Base-by-base conservation (phyloP, 1,139 yeast genomes). In the Hyphopichia buzzinii region DNA sequence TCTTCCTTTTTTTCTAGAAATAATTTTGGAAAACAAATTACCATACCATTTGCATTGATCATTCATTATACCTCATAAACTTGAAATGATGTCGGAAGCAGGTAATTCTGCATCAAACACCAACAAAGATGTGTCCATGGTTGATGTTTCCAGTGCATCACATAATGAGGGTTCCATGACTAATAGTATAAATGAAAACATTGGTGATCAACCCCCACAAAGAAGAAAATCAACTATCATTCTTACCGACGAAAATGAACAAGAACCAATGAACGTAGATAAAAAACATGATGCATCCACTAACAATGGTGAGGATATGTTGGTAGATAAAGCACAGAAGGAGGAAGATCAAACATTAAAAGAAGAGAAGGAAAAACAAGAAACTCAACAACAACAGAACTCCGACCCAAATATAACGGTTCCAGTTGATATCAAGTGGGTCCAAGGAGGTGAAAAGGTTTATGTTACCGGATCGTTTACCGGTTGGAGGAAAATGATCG, bases 381-480 rank as follows among this genome's bases (percentile, higher is more conserved):
- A 40, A 12, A 43, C 34, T 22, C 43, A 36, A 17, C 33, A 16
- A 16, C 17, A 12, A 10, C 40, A 39, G 21, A 41, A 47, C 34
- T 48, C 53, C 11, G 60, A 62, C 36, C 57, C 66, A n/a, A 54
- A 41, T 33, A 47, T 57, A 7, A 63, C 82, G 28, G 72, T 87
- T 26, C 88, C 95, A 0, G 84, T 90, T 1, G 89, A 84, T 39
- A 83, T 92, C 37, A 81, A 79, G 48, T 92, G 98, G 98, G 82
- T 81, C 15, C 96, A 90, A 59, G 97, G 97, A 10, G 97, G 97
- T 42, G 78, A 78, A 36, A 86, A 86, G 52, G 97, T 92, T 1
- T 71, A 71, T 44, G 74, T 71, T 4, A 71, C 77, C 8, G 77
- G 77, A 2, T 67, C 74, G 4, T 71, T 71, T 44, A 71, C 77